Percentiles rank a stretch among this genome's conserved stretches.
Evolutionary conservation across 495 filamentous ascomycete genomes (phyloP).

Genomic region (Rhypophila decipiens): DNA sequence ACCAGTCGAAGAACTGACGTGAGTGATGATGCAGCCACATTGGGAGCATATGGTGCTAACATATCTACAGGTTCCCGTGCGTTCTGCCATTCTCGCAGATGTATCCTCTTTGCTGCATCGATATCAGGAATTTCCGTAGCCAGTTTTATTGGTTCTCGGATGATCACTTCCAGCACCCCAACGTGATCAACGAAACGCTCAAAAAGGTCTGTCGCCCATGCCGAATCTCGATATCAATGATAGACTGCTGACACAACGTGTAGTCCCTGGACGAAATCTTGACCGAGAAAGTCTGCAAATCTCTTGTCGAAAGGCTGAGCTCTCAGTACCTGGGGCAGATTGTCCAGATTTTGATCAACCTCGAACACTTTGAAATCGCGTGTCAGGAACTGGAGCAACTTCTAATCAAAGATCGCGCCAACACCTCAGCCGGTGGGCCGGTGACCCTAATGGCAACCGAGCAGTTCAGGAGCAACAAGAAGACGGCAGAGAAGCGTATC

Average conservation of each 20-base stretch:
- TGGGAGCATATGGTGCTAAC: conserved; percentile 2
- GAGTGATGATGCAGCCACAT: conserved; percentile 24
- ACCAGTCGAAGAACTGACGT: conserved; percentile 66
- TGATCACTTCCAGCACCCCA: conserved; percentile 83
- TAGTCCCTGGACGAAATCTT: conserved; percentile 79
- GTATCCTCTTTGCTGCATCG: conserved; percentile 97
- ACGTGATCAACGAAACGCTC: conserved; percentile 81
- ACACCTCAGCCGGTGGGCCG: conserved; percentile 65
- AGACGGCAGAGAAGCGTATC: conserved; percentile 92
- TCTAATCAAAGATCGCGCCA: conserved; percentile 72
- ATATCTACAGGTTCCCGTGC: conserved; percentile 64
- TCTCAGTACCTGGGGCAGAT: conserved; percentile 96
- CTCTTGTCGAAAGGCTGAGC: conserved; percentile 77
- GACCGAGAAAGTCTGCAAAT: conserved; percentile 80
- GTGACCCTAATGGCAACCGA: conserved; percentile 75
- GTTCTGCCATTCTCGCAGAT: conserved; percentile 96
- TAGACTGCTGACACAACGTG: conserved; percentile 9
- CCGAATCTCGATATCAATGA: too few relatives aligned
- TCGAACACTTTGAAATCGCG: conserved; percentile 93
- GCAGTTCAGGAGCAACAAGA: conserved; percentile 82
- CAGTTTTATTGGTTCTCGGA: conserved; percentile 95
- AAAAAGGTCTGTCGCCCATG: conserved; percentile 47
- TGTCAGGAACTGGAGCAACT: conserved; percentile 81
- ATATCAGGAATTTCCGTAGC: conserved; percentile 93
- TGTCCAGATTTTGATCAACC: conserved; percentile 94